phyloP scores from a whole-genome alignment of 1,284 basidiomycete species.

The Taiwanofungus camphoratus region DNA sequence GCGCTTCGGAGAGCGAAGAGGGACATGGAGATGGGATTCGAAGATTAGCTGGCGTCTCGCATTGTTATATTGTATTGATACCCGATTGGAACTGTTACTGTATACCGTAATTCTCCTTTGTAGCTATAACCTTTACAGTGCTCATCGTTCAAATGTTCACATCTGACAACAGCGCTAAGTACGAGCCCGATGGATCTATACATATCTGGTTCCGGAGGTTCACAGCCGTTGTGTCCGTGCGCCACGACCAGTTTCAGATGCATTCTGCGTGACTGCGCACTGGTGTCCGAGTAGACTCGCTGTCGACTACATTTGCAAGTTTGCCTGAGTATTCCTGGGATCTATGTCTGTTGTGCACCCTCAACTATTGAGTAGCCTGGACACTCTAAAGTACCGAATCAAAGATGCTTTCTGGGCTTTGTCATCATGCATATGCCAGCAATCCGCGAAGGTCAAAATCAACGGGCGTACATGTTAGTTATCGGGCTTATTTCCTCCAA shows the following conservation, averaged over 20 bases:
- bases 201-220: too few relatives aligned
- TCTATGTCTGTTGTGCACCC: conserved; percentile 10
- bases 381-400: conserved; percentile 64
- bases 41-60: conserved; percentile 18
- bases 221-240: too few relatives aligned
- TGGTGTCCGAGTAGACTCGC: too few relatives aligned
- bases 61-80: neutral
- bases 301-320: neutral
- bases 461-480: conserved; percentile 87
- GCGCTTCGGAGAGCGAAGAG: conserved; percentile 54
- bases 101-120: neutral
- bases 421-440: conserved; percentile 74
- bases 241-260: too few relatives aligned
- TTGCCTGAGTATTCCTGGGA: neutral
- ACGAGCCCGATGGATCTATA: too few relatives aligned
- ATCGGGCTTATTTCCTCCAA: conserved; percentile 1
- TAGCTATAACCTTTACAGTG: too few relatives aligned
- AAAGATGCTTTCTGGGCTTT: conserved; percentile 78
- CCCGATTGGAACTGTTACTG: neutral
- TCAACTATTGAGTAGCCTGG: conserved; percentile 37
- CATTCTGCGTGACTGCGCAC: too few relatives aligned
- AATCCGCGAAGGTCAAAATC: conserved; percentile 83
- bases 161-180: too few relatives aligned
- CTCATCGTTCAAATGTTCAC: too few relatives aligned
- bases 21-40: conserved; percentile 52